phyloP scores from a whole-genome alignment of 257 asterid genomes.

The Forsythia viridissima region DNA sequence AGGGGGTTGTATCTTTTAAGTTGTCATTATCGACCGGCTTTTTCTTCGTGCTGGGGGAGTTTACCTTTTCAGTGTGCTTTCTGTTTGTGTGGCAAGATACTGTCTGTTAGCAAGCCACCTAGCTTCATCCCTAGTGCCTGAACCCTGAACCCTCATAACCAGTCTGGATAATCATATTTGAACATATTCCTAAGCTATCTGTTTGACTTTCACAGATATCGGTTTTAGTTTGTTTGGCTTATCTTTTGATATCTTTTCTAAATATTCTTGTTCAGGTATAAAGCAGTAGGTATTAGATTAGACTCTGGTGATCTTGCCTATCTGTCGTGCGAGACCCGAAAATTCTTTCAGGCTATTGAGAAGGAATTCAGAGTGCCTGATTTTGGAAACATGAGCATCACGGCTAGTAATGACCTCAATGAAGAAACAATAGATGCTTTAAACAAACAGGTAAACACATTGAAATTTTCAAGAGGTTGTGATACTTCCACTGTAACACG shows the following conservation, averaged over 20 bases:
- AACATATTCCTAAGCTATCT: neutral
- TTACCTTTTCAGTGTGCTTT: neutral
- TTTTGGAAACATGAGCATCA: slow-evolving; percentile 73
- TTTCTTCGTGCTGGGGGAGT: neutral
- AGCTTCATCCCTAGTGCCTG: neutral
- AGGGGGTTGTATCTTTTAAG: neutral
- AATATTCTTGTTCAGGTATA: slow-evolving; percentile 60
- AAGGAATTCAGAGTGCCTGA: slow-evolving; percentile 65
- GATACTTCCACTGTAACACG: neutral
- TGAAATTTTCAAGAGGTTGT: neutral
- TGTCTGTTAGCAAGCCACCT: neutral
- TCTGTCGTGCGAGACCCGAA: slow-evolving; percentile 75
- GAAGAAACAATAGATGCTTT: slow-evolving; percentile 96
- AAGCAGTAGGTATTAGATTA: slow-evolving; percentile 85
- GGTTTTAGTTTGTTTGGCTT: neutral
- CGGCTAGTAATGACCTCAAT: slow-evolving; percentile 96
- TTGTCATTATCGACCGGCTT: neutral
- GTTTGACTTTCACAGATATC: neutral
- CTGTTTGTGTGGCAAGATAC: too few species aligned
- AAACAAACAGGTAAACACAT: slow-evolving; percentile 80
- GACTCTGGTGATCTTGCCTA: slow-evolving; percentile 99
- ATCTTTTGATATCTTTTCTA: neutral
- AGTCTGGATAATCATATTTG: neutral
- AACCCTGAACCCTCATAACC: neutral
- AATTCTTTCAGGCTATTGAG: slow-evolving; percentile 66